A percentile compares a stretch with the other conserved stretches of the same genome.
Conservation (phyloP, 2,329 filamentous ascomycete genomes). For the Dryadomyces sulphureus region DNA sequence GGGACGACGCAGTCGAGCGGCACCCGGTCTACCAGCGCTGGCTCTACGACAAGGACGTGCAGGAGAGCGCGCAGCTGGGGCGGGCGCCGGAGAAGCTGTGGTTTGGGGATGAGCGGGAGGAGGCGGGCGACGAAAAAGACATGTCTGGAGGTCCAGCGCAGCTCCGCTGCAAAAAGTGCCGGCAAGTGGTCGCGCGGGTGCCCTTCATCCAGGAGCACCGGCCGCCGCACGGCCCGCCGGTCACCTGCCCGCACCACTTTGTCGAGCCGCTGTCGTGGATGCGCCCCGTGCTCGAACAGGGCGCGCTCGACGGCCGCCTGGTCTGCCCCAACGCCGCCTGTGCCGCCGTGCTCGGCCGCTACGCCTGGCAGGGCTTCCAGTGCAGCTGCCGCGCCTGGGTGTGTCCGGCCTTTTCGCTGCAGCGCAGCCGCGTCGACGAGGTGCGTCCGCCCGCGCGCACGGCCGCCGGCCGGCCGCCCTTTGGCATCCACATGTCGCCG, state of each 20-base stretch:
- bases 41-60: slow-evolving; percentile 39
- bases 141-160: slow-evolving; percentile 25
- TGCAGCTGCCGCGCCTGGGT: slow-evolving; percentile 89
- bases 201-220: slow-evolving; percentile 53
- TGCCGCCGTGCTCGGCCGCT: slow-evolving; percentile 72
- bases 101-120: slow-evolving; percentile 61
- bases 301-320: slow-evolving; percentile 69
- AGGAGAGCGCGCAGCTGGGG: slow-evolving; percentile 49
- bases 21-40: slow-evolving; percentile 69
- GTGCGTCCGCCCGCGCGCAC: slow-evolving; percentile 14
- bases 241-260: slow-evolving; percentile 68
- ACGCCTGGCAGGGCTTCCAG: slow-evolving; percentile 89
- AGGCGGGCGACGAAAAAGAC: not conserved
- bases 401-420: slow-evolving; percentile 76
- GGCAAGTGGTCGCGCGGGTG: slow-evolving; percentile 42
- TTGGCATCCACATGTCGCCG: slow-evolving; percentile 43
- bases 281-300: slow-evolving; percentile 66
- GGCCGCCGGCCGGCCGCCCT: slow-evolving; percentile 13
- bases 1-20: slow-evolving; percentile 38
- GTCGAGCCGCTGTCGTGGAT: slow-evolving; percentile 93
- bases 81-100: slow-evolving; percentile 70
- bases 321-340: slow-evolving; percentile 70
- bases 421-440: slow-evolving; percentile 71
- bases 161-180: slow-evolving; percentile 83
- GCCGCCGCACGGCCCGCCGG: slow-evolving; percentile 1